Base-by-base conservation (phyloP, 2,329 filamentous ascomycete genomes). In the Tolypocladium ovalisporum region DNA sequence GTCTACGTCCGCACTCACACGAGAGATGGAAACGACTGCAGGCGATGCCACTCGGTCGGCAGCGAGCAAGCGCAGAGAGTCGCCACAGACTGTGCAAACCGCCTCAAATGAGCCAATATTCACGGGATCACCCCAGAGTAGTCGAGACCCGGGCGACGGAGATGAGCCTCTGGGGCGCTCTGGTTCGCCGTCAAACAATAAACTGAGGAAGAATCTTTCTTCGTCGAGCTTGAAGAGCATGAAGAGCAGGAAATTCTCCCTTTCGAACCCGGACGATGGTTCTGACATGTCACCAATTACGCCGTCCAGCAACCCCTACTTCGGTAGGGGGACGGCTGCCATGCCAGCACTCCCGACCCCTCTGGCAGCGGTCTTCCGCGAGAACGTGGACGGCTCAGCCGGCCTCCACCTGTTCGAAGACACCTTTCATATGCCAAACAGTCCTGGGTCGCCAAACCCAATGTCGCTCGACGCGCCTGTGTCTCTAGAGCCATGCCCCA, bases 401-500 rank as follows among this genome's bases (percentile, higher is more conserved):
- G 89, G 88, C 7, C 76, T 93, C 57, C 86, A 90, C 67, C 77
- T 97, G 1, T 95, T 97, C 65, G 90, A 96, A 61, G 89, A 82
- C 63, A 83, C 89, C 61, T 88, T 96, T 49, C 88, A 93, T 67
- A 85, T 86, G 7, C 83, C 80, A 2, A 77, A 75, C 34, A 79
- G 74, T 36, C 81, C 88, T 1, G 85, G 84, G 2, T 85, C 84
- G n/a, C 83, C 86, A 3, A 86, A 87, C 57, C 76, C 80, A 4
- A 70, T 81, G n/a, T 76, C 78, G 15, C 67, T 76, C 0, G 85
- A 90, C 62, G 82, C 85, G 1, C 92, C 92, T 15, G 80, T 87
- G 27, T 84, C 90, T 0, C 79, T 99, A 6, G 94, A 99, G 67
- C 89, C 94, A 3, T 99, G 95, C 68, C 94, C 94, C 1, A 89